Conservation (phyloP, 2,329 filamentous ascomycete genomes). For the Cordyceps cateniannulata region DNA sequence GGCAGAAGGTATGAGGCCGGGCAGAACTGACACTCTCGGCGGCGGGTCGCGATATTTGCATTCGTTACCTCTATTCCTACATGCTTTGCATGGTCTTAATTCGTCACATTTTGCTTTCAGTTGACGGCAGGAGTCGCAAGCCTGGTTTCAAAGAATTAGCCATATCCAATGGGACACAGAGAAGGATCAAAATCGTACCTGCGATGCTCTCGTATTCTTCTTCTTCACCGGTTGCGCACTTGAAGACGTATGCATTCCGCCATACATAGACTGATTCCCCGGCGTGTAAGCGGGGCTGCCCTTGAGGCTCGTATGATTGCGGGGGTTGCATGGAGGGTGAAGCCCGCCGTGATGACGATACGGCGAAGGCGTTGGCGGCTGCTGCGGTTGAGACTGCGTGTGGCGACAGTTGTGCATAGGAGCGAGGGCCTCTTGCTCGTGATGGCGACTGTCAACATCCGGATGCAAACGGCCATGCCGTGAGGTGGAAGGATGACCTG, state of each 20-base stretch:
- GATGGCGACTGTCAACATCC: constrained; percentile 48
- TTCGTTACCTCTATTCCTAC: constrained; percentile 74
- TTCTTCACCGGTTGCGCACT: constrained; percentile 40
- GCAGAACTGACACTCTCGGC: constrained; percentile 70
- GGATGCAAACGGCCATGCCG: constrained; percentile 27
- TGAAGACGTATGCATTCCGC: constrained; percentile 34
- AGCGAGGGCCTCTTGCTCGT: constrained; percentile 49
- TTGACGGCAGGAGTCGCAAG: constrained; percentile 82
- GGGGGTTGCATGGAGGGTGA: constrained; percentile 31
- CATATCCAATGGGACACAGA: not conserved
- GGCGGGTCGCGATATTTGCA: constrained; percentile 89
- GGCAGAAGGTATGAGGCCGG: not conserved
- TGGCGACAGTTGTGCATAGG: constrained; percentile 45
- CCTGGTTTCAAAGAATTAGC: constrained; percentile 40
- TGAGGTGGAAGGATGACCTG: constrained; percentile 16
- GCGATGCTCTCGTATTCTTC: constrained; percentile 59
- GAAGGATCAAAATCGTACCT: constrained; percentile 35
- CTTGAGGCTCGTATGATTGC: constrained; percentile 31
- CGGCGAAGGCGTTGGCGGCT: constrained; percentile 30
- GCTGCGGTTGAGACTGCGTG: constrained; percentile 18
- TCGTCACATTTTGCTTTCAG: constrained; percentile 92
- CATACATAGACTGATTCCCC: constrained; percentile 29
- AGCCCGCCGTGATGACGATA: constrained; percentile 37
- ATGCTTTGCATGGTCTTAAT: constrained; percentile 75
- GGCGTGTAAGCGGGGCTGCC: constrained; percentile 25